Evolutionary conservation across 495 filamentous ascomycete genomes (phyloP).

Genomic region (Glonium stellatum): DNA sequence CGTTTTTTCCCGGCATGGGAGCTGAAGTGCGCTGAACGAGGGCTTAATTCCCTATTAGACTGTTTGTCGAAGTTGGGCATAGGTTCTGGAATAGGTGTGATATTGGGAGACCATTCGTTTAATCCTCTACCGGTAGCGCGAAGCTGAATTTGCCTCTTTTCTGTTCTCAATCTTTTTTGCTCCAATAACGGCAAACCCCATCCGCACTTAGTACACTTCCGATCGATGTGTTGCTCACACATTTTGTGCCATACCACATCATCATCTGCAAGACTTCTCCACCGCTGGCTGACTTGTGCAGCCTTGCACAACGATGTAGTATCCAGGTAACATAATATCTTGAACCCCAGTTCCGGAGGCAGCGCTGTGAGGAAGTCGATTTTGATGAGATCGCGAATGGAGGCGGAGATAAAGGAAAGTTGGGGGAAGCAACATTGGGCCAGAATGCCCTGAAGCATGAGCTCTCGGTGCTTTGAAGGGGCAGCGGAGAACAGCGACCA

Average conservation of each 20-base stretch:
- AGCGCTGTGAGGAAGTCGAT: slow-evolving; percentile 91
- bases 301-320: slow-evolving; percentile 95
- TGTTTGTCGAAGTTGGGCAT: neutral
- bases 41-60: neutral
- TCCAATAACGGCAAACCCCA: slow-evolving; percentile 90
- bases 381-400: slow-evolving; percentile 83
- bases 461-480: slow-evolving; percentile 81
- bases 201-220: slow-evolving; percentile 94
- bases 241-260: slow-evolving; percentile 98
- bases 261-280: slow-evolving; percentile 83
- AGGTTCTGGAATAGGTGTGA: slow-evolving; percentile 42
- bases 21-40: neutral
- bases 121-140: slow-evolving; percentile 51
- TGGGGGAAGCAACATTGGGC: slow-evolving; percentile 96
- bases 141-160: slow-evolving; percentile 77
- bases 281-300: slow-evolving; percentile 84
- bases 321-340: slow-evolving; percentile 87
- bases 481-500: slow-evolving; percentile 98
- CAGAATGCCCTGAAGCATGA: slow-evolving; percentile 93
- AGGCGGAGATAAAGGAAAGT: slow-evolving; percentile 80
- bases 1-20: slow-evolving; percentile 14
- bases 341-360: slow-evolving; percentile 84
- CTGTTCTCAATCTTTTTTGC: slow-evolving; percentile 75
- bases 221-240: slow-evolving; percentile 97
- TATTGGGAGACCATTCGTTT: slow-evolving; percentile 49